Evolutionary conservation across 805 yeast species (phyloP).

Genomic region (Naumovozyma dairenensis): DNA sequence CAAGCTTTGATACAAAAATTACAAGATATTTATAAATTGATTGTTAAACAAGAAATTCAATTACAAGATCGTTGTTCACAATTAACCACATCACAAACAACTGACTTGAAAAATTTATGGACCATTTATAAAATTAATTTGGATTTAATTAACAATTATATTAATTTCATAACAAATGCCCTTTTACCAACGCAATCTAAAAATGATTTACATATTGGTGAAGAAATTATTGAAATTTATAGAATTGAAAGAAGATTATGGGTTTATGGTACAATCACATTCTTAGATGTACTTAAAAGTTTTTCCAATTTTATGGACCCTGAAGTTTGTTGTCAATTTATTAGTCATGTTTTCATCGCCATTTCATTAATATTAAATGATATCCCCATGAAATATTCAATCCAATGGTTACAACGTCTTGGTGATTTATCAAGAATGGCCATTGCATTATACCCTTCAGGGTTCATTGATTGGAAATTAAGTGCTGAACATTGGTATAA

Average conservation of each 20-base stretch:
- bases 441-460: constrained; percentile 69
- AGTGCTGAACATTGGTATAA: constrained; percentile 80
- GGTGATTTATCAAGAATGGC: constrained; percentile 87
- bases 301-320: constrained; percentile 68
- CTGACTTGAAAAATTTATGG: constrained; percentile 60
- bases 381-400: constrained; percentile 27
- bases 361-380: constrained; percentile 34
- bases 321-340: constrained; percentile 67
- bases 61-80: constrained; percentile 62
- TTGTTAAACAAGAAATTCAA: constrained; percentile 56
- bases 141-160: constrained; percentile 57
- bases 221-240: constrained; percentile 65
- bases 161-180: constrained; percentile 63
- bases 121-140: constrained; percentile 58
- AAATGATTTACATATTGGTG: constrained; percentile 37
- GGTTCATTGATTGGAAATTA: constrained; percentile 76
- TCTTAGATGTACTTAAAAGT: constrained; percentile 65
- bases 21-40: constrained; percentile 65
- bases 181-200: constrained; percentile 58
- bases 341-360: constrained; percentile 56
- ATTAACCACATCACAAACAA: constrained; percentile 44
- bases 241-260: constrained; percentile 72
- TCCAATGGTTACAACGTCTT: constrained; percentile 67
- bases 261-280: constrained; percentile 81
- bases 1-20: constrained; percentile 53